phyloP scores from a whole-genome alignment of 495 filamentous ascomycete species.

The Penicillium subrubescens region DNA sequence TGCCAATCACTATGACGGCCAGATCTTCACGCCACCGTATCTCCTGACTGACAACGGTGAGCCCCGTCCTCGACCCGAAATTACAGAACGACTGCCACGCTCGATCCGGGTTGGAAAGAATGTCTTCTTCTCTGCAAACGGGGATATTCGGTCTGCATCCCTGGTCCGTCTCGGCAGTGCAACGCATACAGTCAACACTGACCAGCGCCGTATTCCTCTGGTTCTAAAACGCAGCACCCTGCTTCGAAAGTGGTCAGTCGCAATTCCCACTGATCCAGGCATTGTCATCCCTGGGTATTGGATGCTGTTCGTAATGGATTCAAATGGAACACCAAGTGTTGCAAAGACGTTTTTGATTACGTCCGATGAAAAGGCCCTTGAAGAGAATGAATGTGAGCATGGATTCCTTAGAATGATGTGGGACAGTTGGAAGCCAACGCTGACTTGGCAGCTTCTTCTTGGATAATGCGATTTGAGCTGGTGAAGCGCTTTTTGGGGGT shows the following conservation, averaged over 20 bases:
- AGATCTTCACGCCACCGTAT: conserved; percentile 61
- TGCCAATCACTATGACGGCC: conserved; percentile 59
- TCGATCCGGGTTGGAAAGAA: conserved; percentile 28
- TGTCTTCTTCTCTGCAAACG: conserved; percentile 21
- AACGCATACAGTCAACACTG: conserved; percentile 62
- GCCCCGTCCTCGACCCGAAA: conserved; percentile 8
- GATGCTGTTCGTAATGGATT: conserved; percentile 57
- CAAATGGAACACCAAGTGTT: conserved; percentile 51
- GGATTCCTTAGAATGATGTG: not conserved
- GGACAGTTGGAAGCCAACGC: conserved; percentile 4
- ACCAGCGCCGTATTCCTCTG: conserved; percentile 56
- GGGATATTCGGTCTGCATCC: conserved; percentile 17
- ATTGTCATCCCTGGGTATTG: conserved; percentile 58
- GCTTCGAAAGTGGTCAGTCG: not conserved
- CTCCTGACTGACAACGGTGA: conserved; percentile 25
- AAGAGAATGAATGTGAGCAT: conserved; percentile 3
- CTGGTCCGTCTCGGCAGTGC: conserved; percentile 50
- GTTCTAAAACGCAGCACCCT: not conserved
- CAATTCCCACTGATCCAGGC: conserved; percentile 42
- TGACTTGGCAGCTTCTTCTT: not conserved
- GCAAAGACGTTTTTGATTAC: conserved; percentile 5
- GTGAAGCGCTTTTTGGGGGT: conserved; percentile 9
- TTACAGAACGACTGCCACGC: not conserved
- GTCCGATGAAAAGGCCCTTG: not conserved
- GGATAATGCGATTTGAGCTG: conserved; percentile 8